Base-by-base conservation (phyloP, 2,329 filamentous ascomycete species). In the Fusarium sp. region DNA sequence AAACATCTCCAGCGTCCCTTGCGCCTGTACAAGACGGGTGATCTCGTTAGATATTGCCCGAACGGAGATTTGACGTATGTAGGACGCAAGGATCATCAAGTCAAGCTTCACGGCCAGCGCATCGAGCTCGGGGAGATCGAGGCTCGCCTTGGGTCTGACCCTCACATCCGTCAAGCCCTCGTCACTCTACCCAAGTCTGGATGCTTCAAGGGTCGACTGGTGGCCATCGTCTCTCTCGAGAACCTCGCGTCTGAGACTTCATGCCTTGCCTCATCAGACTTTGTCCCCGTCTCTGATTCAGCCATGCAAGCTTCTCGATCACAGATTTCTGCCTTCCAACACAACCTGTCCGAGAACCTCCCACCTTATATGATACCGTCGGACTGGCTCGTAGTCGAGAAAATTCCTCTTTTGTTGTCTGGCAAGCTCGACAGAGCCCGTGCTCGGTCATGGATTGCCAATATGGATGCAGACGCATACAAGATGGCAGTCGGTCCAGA, bases 91-190 rank as follows among this genome's bases (percentile, higher is more conserved):
- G 85, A 69, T 11, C 39, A 54, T 0, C 66, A 69, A 7, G 64
- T 69, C 43, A 69, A 69, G 11, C 50, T 67, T 3, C 54, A 65
- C 19, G 87, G 87, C 11, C 85, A 81, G 55, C 73, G 84, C 40
- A 76, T 85, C 51, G 87, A 83, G 71, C 75, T 83, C 1, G 70
- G 67, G 4, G 73, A 74, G 49, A 69, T 74, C 5, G 72, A 74
- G 29, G 44, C 83, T 65, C 84, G 86, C 19, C 64, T 67, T 5
- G 53, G 58, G 83, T 89, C 72, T 79, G 85, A 75, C 84, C 83
- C 19, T 74, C 84, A 47, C 68, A 89, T 65, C 76, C 90, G 67
- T 74, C 82, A 74, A 40, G 61, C 58, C 7, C 75, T 79, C 10
- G 75, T 83, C 3, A 73, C 32, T 59, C 72, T 51, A 43, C 73